phyloP scores from a whole-genome alignment of 1,284 basidiomycete species.

The Pulchroboletus neoregius region DNA sequence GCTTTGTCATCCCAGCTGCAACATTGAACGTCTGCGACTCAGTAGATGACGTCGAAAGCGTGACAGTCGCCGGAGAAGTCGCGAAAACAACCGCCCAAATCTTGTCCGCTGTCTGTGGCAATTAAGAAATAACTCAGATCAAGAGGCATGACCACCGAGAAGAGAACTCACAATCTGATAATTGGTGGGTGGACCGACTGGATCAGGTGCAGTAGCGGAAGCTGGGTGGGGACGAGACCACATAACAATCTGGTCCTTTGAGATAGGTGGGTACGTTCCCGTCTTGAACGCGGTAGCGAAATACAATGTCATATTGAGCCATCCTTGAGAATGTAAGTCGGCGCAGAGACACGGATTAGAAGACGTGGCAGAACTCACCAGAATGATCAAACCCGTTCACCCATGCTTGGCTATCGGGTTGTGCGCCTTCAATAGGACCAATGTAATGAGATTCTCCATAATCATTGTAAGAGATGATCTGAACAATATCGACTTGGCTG shows the following conservation, averaged over 20 bases:
- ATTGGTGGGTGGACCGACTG: slow-evolving; percentile 52
- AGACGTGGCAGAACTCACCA: slow-evolving; percentile 35
- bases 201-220: slow-evolving; percentile 49
- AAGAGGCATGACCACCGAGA: neutral
- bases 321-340: slow-evolving; percentile 37
- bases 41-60: slow-evolving; percentile 46
- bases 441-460: slow-evolving; percentile 59
- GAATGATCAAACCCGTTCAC: slow-evolving; percentile 62
- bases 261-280: slow-evolving; percentile 59
- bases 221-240: slow-evolving; percentile 73
- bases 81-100: slow-evolving; percentile 68
- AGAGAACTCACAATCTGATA: slow-evolving; percentile 44
- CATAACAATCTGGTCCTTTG: slow-evolving; percentile 64
- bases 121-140: slow-evolving; percentile 9
- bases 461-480: slow-evolving; percentile 66
- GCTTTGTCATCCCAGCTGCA: slow-evolving; percentile 59
- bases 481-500: slow-evolving; percentile 54
- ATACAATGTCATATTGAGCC: slow-evolving; percentile 64
- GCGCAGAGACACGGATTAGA: neutral
- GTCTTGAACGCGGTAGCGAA: slow-evolving; percentile 77
- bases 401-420: slow-evolving; percentile 64
- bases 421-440: slow-evolving; percentile 63
- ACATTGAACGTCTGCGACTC: slow-evolving; percentile 49
- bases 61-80: slow-evolving; percentile 49
- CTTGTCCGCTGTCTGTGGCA: slow-evolving; percentile 45